Percentiles rank a stretch among this genome's conserved stretches.
Evolutionary conservation across 2,329 filamentous ascomycete species (phyloP).

Genomic region (Leptographium lundbergii): DNA sequence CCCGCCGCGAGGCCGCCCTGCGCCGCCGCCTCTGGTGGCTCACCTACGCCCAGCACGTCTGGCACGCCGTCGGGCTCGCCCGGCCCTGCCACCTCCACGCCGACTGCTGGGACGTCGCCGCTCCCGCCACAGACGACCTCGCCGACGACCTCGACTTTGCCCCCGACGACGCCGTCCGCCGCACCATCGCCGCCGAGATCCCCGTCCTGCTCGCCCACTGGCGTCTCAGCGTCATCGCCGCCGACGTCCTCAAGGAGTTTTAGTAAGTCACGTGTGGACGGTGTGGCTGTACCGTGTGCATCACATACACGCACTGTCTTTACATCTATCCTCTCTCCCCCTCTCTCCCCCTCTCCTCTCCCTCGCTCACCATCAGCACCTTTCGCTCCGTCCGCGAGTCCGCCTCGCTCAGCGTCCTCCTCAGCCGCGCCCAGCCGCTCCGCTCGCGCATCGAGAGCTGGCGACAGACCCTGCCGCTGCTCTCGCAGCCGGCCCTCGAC

Average conservation of each 20-base stretch:
- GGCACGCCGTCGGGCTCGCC: constrained; percentile 12
- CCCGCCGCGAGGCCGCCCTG: constrained; percentile 12
- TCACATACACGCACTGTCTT: background rate
- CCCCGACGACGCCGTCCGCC: background rate
- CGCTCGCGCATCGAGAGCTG: constrained; percentile 15
- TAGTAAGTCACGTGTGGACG: constrained; percentile 9
- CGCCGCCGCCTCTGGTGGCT: constrained; percentile 17
- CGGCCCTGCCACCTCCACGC: constrained; percentile 13
- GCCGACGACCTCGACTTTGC: constrained; percentile 5
- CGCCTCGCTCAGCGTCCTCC: constrained; percentile 7
- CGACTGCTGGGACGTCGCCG: constrained; percentile 13
- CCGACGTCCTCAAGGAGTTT: constrained; percentile 14
- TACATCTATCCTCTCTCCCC: background rate
- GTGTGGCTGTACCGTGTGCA: background rate
- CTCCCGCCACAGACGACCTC: constrained; percentile 11
- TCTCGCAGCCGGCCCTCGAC: constrained; percentile 12
- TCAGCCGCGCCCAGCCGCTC: constrained; percentile 14
- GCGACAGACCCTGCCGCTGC: constrained; percentile 15
- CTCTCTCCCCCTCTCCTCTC: background rate
- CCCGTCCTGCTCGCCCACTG: constrained; percentile 13
- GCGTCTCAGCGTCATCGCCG: constrained; percentile 13
- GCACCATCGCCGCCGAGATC: constrained; percentile 4
- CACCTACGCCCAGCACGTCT: constrained; percentile 13
- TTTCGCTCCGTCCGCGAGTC: constrained; percentile 6
- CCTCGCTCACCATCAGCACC: constrained; percentile 3